Base-by-base conservation (phyloP, 345 rosid species). In the Moringa oleifera region DNA sequence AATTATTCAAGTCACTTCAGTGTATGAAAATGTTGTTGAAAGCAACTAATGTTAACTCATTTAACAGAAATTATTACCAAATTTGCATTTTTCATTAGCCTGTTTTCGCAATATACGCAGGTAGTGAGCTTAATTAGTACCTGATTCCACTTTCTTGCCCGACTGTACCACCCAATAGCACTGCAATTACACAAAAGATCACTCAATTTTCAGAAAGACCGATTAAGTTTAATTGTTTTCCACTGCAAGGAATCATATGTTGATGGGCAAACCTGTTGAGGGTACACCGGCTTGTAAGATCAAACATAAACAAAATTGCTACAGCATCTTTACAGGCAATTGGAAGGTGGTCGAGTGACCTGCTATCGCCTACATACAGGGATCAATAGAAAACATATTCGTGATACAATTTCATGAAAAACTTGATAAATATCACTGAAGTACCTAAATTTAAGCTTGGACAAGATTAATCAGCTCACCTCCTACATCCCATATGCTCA, bases 81-180 rank as follows among this genome's bases (percentile, higher is more conserved):
- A 33, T 11, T 33, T 5, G 37, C 12, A 41, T n/a, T n/a, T n/a
- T n/a, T n/a, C n/a, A 41, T 41, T 41, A 41, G n/a, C n/a, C 47
- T 41, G 13, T 41, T 41, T 41, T 4, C 1, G 9, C 17, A 41
- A 28, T 2, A 8, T 28, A 51, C 10, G 18, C 3, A 51, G n/a
- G 54, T 51, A 51, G 19, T 36, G 19, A n/a, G 0, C 16, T 66
- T 28, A 28, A 28, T 58, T 58, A 45, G 63, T 81, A 94, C 99
- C 97, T 77, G 84, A 68, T 94, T 94, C 99, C 99, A 94, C 82
- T 88, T 88, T 77, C 97, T 86, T 62, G 97, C 96, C 68, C 87
- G 79, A 57, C 54, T 68, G 59, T 94, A 90, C 99, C 99, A 94
- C 63, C 77, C 86, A 60, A 81, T 63, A 31, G 88, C 91, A 61